These are phyloP conservation scores for Bimuria novae-zelandiae DNA, from an alignment of 2,329 filamentous ascomycete species.

Conservation along the genomic window DNA sequence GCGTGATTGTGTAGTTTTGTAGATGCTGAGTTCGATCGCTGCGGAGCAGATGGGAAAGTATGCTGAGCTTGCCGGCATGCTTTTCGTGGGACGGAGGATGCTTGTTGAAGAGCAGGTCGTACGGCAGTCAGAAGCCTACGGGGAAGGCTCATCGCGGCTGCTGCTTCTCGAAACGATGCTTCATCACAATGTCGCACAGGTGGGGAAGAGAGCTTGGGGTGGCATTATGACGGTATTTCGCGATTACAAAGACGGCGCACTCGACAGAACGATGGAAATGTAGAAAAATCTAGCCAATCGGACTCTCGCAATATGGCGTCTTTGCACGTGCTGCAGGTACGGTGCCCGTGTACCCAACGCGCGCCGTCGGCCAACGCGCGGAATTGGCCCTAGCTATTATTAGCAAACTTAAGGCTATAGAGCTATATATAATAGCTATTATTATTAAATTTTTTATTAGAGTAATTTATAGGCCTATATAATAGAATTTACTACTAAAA, in stretches of 20 bases:
- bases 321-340: slow-evolving; percentile 18
- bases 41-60: slow-evolving; percentile 19
- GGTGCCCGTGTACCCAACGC: too few relatives aligned
- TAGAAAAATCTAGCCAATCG: slow-evolving; percentile 28
- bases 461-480: too few relatives aligned
- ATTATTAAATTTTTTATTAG: too few relatives aligned
- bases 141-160: slow-evolving; percentile 33
- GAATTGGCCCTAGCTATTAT: too few relatives aligned
- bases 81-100: slow-evolving; percentile 10
- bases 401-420: too few relatives aligned
- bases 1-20: slow-evolving; percentile 38
- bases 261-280: slow-evolving; percentile 18
- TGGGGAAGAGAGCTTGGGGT: slow-evolving; percentile 1
- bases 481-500: too few relatives aligned
- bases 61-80: slow-evolving; percentile 13
- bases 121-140: slow-evolving; percentile 33
- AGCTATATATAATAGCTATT: too few relatives aligned
- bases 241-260: slow-evolving; percentile 13
- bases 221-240: slow-evolving; percentile 22
- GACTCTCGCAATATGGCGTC: slow-evolving; percentile 31
- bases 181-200: not conserved
- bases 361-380: too few relatives aligned
- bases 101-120: slow-evolving; percentile 22
- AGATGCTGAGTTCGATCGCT: slow-evolving; percentile 27
- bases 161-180: not conserved